Evolutionary conservation across 345 rosid genomes (phyloP), one percentile per base, ranked within the genome.

Genomic region (Raphanus sativus): DNA sequence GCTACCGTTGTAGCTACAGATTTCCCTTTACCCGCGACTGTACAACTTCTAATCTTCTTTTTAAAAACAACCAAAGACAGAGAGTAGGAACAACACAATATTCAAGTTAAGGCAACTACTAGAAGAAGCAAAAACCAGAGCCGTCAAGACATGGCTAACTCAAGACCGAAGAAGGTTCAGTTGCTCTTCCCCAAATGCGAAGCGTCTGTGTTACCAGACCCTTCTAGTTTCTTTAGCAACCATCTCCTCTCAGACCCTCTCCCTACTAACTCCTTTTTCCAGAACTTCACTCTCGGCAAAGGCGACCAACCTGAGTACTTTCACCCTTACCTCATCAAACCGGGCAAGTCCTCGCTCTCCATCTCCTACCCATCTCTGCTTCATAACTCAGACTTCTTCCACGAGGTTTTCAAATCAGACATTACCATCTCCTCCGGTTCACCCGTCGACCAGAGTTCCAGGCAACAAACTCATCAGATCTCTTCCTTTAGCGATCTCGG

Each of bases 221-320:
- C 97, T 1, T 83, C 92, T 25, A 67, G 55, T 62, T 92, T 94
- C 87, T 89, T 90, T 88, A 72, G 93, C 0, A 87, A 81, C 10
- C 55, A 68, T 36, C 95, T 90, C 67, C 88, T 90, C 80, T 86
- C 92, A 17, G 24, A 81, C 7, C 98, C 97, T 50, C 85, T 89
- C 73, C 98, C 97, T 0, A 94, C 97, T 4, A 90, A 88, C 62
- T 90, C 92, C 32, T 92, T 90, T 84, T 94, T 94, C 85, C 97
- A 94, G 50, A 94, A 94, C 81, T 92, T 89, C 74, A 81, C 95
- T 69, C 92, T 94, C 36, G 85, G 87, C n/a, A 85, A 83, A 28
- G 97, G 95, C 52, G 89, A 89, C 69, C 88, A 90, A 36, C 86
- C 90, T 4, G 97, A 94, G 75, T 92, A 92, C 76, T 87, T 94